Evolutionary conservation across 345 rosid species (phyloP).

Genomic region (Hibiscus tridactylites): DNA sequence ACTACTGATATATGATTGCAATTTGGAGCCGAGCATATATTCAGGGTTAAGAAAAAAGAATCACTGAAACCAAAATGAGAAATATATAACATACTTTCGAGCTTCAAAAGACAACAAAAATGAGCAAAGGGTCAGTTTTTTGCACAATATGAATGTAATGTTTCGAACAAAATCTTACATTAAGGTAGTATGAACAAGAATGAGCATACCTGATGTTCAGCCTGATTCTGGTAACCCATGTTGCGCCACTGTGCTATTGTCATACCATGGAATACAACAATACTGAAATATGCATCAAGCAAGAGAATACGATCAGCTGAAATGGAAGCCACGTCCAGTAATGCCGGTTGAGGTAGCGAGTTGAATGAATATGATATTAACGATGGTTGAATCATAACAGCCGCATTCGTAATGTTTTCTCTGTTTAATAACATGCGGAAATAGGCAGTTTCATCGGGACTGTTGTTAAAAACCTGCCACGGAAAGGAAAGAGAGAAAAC

Average conservation of each 20-base stretch:
- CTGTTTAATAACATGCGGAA: constrained; percentile 89
- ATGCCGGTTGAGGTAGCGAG: constrained; percentile 76
- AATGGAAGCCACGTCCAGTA: constrained; percentile 95
- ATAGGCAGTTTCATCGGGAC: constrained; percentile 98
- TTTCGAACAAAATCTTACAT: neutral
- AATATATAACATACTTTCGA: no score
- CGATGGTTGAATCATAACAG: constrained; percentile 98
- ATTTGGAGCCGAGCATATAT: no score
- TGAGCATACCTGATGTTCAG: constrained; percentile 68
- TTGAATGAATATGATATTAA: constrained; percentile 36
- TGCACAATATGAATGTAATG: neutral
- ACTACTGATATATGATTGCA: no score
- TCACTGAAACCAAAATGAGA: no score
- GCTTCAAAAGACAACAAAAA: neutral
- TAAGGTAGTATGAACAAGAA: neutral
- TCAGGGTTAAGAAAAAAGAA: neutral
- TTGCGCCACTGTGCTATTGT: constrained; percentile 98
- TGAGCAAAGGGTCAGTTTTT: no score
- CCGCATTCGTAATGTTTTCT: constrained; percentile 86
- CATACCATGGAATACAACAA: constrained; percentile 98
- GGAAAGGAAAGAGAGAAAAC: constrained; percentile 11
- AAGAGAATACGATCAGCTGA: constrained; percentile 83
- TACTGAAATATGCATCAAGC: constrained; percentile 85
- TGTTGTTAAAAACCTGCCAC: constrained; percentile 2
- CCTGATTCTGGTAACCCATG: constrained; percentile 91